A percentile compares a stretch with the other conserved stretches of the same genome.
Evolutionary conservation across 139 green algal species (phyloP).

Genomic region (Chlamydomonas asymmetrica): DNA sequence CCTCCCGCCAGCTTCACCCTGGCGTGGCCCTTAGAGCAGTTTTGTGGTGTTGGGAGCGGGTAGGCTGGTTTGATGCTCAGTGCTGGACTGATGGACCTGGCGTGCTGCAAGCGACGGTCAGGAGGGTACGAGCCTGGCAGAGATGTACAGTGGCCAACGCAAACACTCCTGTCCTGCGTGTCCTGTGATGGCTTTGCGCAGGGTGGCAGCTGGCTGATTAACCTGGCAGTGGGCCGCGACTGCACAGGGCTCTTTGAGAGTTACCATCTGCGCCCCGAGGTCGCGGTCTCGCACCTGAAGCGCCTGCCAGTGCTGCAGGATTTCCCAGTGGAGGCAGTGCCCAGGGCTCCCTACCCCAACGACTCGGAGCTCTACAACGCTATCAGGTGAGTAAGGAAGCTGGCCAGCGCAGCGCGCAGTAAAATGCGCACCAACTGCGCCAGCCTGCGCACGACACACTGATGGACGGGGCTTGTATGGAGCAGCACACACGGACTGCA

Average conservation of each 20-base stretch:
- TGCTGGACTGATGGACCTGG: too few species aligned
- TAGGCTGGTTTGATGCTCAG: too few species aligned
- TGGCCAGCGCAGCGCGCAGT: background rate
- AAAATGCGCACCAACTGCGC: too few species aligned
- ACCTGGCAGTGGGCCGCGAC: conserved; percentile 77
- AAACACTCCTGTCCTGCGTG: background rate
- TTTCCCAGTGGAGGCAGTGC: conserved; percentile 80
- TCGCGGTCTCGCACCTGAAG: conserved; percentile 58
- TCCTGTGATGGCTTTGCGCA: background rate
- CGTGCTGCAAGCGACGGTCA: too few species aligned
- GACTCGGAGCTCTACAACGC: conserved; percentile 71
- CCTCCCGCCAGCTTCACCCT: background rate
- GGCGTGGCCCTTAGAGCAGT: background rate
- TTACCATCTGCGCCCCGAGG: conserved; percentile 80
- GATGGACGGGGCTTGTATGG: too few species aligned
- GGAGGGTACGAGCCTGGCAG: background rate
- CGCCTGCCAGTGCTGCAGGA: conserved; percentile 69
- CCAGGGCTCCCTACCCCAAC: conserved; percentile 74
- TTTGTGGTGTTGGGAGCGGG: background rate
- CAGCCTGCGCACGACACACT: too few species aligned
- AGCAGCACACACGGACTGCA: too few species aligned
- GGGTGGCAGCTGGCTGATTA: conserved; percentile 71
- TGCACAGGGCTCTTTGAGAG: conserved; percentile 84
- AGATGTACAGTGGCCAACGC: background rate
- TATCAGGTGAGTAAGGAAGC: conserved; percentile 32